Percentiles rank a stretch among this genome's conserved stretches.
These are phyloP conservation scores for Gracilaria domingensis DNA, from an alignment of 23 red algal species.

Conservation along the genomic window DNA sequence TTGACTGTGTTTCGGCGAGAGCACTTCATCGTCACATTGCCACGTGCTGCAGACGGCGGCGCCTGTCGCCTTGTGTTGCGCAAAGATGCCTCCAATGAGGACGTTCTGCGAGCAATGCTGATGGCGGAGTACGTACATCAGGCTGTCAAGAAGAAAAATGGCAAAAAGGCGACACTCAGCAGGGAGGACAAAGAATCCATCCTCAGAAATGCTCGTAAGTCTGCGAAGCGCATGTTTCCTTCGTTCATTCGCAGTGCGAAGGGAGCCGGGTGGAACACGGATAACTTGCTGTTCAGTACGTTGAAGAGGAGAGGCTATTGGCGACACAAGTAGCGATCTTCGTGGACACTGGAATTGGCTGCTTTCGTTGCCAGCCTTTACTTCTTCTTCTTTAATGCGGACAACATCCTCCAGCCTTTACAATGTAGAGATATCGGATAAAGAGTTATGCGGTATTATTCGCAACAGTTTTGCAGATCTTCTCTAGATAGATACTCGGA, in stretches of 20 bases:
- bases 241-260: constrained; percentile 24
- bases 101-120: constrained; percentile 86
- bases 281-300: constrained; percentile 72
- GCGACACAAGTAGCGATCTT: constrained; percentile 7
- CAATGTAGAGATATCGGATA: background rate
- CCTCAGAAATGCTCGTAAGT: constrained; percentile 33
- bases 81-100: constrained; percentile 78
- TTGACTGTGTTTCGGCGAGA: constrained; percentile 70
- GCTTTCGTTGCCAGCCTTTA: background rate
- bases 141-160: constrained; percentile 21
- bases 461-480: background rate
- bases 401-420: too few species aligned
- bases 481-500: background rate
- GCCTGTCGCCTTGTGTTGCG: constrained; percentile 80
- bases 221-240: constrained; percentile 13
- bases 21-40: constrained; percentile 69
- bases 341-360: background rate
- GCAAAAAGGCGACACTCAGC: constrained; percentile 15
- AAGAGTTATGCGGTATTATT: background rate
- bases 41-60: constrained; percentile 3
- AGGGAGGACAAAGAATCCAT: constrained; percentile 32
- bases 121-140: constrained; percentile 60
- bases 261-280: constrained; percentile 67
- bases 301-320: constrained; percentile 71
- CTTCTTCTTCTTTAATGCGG: too few species aligned